Evolutionary conservation across 495 filamentous ascomycete genomes (phyloP).

Genomic region (Aspergillus baeticus): DNA sequence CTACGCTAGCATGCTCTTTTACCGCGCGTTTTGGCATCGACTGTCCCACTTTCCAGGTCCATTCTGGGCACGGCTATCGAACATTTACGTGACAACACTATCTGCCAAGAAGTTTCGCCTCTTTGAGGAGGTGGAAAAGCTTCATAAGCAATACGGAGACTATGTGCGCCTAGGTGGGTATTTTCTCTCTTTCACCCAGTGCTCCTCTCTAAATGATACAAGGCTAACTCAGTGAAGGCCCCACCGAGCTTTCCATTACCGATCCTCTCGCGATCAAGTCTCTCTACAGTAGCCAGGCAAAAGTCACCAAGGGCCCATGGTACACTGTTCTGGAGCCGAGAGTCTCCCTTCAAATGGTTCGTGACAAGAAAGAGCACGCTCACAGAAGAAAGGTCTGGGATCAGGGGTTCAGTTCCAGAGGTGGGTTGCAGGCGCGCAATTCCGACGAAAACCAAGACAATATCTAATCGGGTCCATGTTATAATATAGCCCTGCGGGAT

Average conservation of each 20-base stretch:
- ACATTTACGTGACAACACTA: slow-evolving; percentile 20
- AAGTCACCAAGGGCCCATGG: slow-evolving; percentile 38
- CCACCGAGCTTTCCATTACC: slow-evolving; percentile 39
- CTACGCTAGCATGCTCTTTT: slow-evolving; percentile 34
- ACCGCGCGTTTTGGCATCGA: slow-evolving; percentile 34
- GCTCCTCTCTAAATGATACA: background rate
- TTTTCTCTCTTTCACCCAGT: background rate
- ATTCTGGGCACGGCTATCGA: slow-evolving; percentile 32
- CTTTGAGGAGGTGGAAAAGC: slow-evolving; percentile 28
- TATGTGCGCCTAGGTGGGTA: slow-evolving; percentile 33
- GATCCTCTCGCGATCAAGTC: slow-evolving; percentile 32
- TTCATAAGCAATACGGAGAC: slow-evolving; percentile 48
- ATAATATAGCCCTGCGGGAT: slow-evolving; percentile 33
- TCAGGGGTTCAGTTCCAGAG: slow-evolving; percentile 35
- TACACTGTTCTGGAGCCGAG: slow-evolving; percentile 36
- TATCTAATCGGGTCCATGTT: too few species aligned
- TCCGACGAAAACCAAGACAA: too few species aligned
- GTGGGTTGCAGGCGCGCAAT: slow-evolving; percentile 13
- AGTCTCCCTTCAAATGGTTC: slow-evolving; percentile 32
- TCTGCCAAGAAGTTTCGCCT: slow-evolving; percentile 24
- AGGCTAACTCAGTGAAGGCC: too few species aligned
- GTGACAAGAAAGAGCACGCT: slow-evolving; percentile 38
- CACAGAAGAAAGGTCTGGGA: slow-evolving; percentile 40
- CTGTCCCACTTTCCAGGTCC: slow-evolving; percentile 39
- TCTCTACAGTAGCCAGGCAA: slow-evolving; percentile 31